Base-by-base conservation (phyloP, 768 basidiomycete genomes). In the Boletus edulis region DNA sequence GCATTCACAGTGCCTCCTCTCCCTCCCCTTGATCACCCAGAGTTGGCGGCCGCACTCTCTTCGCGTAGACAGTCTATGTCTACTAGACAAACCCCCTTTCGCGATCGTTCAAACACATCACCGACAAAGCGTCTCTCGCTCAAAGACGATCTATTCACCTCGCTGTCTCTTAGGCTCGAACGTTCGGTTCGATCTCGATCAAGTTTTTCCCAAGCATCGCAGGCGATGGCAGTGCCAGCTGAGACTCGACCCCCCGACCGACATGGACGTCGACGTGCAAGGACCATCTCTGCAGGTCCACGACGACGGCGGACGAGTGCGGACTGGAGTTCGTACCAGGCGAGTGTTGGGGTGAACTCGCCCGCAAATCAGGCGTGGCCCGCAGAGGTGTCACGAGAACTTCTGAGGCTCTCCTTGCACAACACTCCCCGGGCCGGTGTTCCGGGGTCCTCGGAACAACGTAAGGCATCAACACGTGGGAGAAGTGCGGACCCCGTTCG, bases 331-430 rank as follows among this genome's bases (percentile, higher is more conserved):
- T 75, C 82, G 17, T 65, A 74, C 50, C 78, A 80, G 61, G 83
- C 80, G 35, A 69, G 63, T 11, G 73, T 64, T 14, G 67, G 70
- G 4, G 69, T 72, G 35, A 64, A 56, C 45, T 55, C 67, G 3
- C 51, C 46, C 17, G 56, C 56, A 40, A 74, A 74, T 35, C 75
- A 71, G 29, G 76, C 75, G 52, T 86, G 84, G 85, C 81, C 82
- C 52, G 81, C 81, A 5, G 75, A 79, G 51, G 80, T 85, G 18
- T 81, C 83, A 41, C 78, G 76, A 55, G 79, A 82, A 59, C 79
- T 85, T 52, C 61, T 85, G 38, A 71, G 75, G 37, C 65, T 84
- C 27, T 78, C 82, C 32, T 62, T 85, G 56, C 44, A 17, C n/a
- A 24, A 24, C 24, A 24, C 24, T 24, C 17, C 37, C 24, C 49